Evolutionary conservation across 2,329 filamentous ascomycete genomes (phyloP), one percentile per base, ranked within the genome.

Genomic region (Corinectria fuckeliana): DNA sequence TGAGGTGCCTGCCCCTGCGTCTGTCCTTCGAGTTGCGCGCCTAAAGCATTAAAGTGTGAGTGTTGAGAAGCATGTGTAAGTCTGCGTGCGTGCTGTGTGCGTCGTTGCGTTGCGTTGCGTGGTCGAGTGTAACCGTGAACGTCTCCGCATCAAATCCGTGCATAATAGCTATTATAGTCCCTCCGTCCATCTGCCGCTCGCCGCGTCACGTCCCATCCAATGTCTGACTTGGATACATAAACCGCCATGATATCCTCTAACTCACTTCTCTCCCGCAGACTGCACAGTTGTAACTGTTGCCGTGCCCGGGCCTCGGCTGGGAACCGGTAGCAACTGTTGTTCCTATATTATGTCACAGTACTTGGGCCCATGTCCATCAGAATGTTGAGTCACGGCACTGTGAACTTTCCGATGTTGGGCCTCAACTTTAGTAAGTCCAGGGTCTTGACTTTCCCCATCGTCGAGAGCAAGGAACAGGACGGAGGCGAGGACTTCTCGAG

Each of bases 261-360:
- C 56, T 50, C n/a, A n/a, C 28, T 39, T 48, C 39, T 54, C 34
- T 56, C 56, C 47, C 41, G 26, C 56, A 52, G 59, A 39, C 39
- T 57, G 56, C 52, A 56, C 54, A 55, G 32, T 49, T 44, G 52
- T 45, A 44, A 56, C 52, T 48, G 52, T 58, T 61, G 54, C 54
- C 62, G 36, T 51, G 51, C 58, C 48, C 50, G 61, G 42, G 58
- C 53, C 55, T 56, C 50, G 42, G 50, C 45, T 67, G 65, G 67
- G 67, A 52, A 67, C 65, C 61, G 52, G 56, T 60, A 64, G 57
- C 63, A 56, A 63, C 66, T 64, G 47, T 61, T n/a, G n/a, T n/a
- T n/a, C n/a, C n/a, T n/a, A n/a, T n/a, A n/a, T n/a, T n/a, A n/a
- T n/a, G n/a, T n/a, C n/a, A n/a, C n/a, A n/a, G n/a, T 58, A 60